Evolutionary conservation across 73 alveolate genomes (phyloP).

Genomic region (Paramecium bursaria): DNA sequence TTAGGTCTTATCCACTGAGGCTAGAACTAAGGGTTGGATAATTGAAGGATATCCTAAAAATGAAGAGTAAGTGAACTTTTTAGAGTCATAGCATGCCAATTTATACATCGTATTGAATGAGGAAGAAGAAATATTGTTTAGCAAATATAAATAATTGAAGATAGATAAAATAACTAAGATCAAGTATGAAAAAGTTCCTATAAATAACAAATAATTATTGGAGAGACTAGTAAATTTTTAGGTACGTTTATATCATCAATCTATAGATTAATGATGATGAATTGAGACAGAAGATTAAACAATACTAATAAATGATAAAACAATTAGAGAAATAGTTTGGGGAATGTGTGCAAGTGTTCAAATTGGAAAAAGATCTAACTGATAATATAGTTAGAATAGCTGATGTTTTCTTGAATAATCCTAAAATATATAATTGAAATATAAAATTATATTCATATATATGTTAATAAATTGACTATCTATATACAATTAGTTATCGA

Average conservation of each 20-base stretch:
- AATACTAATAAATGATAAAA: slow-evolving; percentile 15
- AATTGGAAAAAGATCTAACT: slow-evolving; percentile 56
- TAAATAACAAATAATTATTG: slow-evolving; percentile 11
- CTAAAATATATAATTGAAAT: slow-evolving; percentile 68
- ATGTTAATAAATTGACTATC: too few relatives aligned
- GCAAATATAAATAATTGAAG: slow-evolving; percentile 48
- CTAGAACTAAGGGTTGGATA: slow-evolving; percentile 64
- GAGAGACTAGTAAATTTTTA: slow-evolving; percentile 47
- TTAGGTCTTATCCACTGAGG: slow-evolving; percentile 48
- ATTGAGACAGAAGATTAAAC: neutral
- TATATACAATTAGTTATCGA: too few relatives aligned
- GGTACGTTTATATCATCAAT: neutral
- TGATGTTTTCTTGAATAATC: slow-evolving; percentile 70
- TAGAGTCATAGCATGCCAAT: slow-evolving; percentile 39
- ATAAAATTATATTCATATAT: too few relatives aligned
- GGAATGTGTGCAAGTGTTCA: slow-evolving; percentile 48
- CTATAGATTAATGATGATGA: slow-evolving; percentile 39
- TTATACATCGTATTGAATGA: slow-evolving; percentile 54
- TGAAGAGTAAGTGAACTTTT: slow-evolving; percentile 36
- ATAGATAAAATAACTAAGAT: slow-evolving; percentile 61
- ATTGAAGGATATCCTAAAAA: slow-evolving; percentile 68
- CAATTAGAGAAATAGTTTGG: slow-evolving; percentile 56
- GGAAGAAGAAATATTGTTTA: slow-evolving; percentile 64
- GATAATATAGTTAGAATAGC: slow-evolving; percentile 63
- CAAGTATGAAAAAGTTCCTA: slow-evolving; percentile 58